Percentiles rank a stretch among this genome's conserved stretches.
Evolutionary conservation across 2,329 filamentous ascomycete species (phyloP).

Genomic region (Phyllosticta citrichinensis): DNA sequence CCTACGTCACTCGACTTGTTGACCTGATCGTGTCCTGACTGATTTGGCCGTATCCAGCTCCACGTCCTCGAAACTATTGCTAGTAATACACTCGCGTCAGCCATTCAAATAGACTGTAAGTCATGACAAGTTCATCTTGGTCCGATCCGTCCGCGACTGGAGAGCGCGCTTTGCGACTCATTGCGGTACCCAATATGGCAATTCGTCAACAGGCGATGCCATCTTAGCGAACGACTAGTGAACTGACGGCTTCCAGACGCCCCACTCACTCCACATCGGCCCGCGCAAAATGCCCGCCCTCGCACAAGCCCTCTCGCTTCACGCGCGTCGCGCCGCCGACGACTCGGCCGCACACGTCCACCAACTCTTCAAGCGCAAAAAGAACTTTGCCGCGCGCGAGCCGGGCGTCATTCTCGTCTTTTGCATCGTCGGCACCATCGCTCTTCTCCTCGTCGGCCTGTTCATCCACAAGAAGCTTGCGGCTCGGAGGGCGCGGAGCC

Average conservation of each 20-base stretch:
- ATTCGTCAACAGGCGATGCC: neutral
- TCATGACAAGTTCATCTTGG: neutral
- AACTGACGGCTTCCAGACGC: neutral
- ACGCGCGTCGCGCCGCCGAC: constrained; percentile 14
- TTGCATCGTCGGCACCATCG: constrained; percentile 49
- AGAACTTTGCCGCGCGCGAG: constrained; percentile 48
- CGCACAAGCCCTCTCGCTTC: neutral
- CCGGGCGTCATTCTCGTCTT: constrained; percentile 54
- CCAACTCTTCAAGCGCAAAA: constrained; percentile 39
- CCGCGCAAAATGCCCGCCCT: constrained; percentile 5
- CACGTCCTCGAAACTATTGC: neutral
- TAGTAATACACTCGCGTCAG: neutral
- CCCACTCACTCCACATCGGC: neutral
- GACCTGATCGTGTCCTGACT: neutral
- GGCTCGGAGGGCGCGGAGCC: constrained; percentile 11
- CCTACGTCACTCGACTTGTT: neutral
- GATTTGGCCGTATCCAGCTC: neutral
- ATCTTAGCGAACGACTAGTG: neutral
- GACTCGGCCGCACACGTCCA: constrained; percentile 27
- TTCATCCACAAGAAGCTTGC: constrained; percentile 39
- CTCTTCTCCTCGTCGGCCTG: constrained; percentile 39
- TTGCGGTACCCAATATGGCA: neutral
- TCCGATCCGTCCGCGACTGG: neutral
- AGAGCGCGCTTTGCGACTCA: neutral
- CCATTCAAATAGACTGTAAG: neutral